These are phyloP conservation scores for Earliella scabrosa DNA, from an alignment of 1,284 basidiomycete genomes.

Conservation along the genomic window DNA sequence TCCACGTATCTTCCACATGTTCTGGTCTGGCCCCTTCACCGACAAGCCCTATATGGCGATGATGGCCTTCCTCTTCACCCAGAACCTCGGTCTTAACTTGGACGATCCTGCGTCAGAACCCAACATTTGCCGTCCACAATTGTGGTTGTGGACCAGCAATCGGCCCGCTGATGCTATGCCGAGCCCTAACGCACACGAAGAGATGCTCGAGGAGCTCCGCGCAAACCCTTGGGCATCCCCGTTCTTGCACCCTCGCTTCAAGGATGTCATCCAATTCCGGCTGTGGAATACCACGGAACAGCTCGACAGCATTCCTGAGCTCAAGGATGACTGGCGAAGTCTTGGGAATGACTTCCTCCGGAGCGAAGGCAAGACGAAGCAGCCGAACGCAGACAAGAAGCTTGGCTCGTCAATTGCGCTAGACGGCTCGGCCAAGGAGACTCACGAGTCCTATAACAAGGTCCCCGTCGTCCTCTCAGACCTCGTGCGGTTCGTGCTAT, in stretches of 20 bases:
- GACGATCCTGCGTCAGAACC: constrained; percentile 39
- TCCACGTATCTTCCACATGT: constrained; percentile 79
- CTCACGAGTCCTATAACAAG: constrained; percentile 54
- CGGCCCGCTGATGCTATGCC: constrained; percentile 61
- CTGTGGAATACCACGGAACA: constrained; percentile 79
- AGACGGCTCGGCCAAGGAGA: constrained; percentile 29
- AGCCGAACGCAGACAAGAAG: constrained; percentile 35
- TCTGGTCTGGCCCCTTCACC: constrained; percentile 81
- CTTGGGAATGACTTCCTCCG: constrained; percentile 55
- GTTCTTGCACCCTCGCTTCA: constrained; percentile 69
- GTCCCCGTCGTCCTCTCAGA: constrained; percentile 71
- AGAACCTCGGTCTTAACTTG: constrained; percentile 70
- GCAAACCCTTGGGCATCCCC: constrained; percentile 71
- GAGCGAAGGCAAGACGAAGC: constrained; percentile 59
- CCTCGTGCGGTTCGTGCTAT: constrained; percentile 72
- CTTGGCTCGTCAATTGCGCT: constrained; percentile 22
- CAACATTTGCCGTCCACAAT: constrained; percentile 65
- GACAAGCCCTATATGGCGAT: constrained; percentile 81
- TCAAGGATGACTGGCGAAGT: constrained; percentile 64
- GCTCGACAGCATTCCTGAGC: constrained; percentile 63
- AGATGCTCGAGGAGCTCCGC: constrained; percentile 63
- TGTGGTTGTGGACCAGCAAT: constrained; percentile 78
- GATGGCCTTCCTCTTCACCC: constrained; percentile 76
- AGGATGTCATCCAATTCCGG: constrained; percentile 69
- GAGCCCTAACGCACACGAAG: constrained; percentile 53